Conservation (phyloP, 306 rosid species). For the Inga leiocalycina region DNA sequence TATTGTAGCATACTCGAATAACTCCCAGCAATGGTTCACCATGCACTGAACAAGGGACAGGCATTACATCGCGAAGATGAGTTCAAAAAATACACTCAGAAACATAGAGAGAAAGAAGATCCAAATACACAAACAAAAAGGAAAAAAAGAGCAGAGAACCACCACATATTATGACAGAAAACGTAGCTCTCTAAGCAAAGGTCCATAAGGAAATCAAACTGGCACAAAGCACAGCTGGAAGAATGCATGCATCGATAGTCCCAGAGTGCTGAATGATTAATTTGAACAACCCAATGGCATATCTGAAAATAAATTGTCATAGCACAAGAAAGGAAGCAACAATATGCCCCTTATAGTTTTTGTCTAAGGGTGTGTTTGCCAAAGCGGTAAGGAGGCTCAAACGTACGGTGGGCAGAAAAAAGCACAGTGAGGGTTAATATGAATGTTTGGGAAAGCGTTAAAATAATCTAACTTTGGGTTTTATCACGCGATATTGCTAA, state of each 20-base stretch:
- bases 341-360: background rate
- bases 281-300: constrained; percentile 19
- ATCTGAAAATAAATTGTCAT: background rate
- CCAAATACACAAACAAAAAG: constrained; percentile 10
- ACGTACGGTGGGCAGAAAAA: too few species aligned
- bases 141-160: constrained; percentile 19
- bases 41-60: constrained; percentile 68
- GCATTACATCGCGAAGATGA: constrained; percentile 22
- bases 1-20: constrained; percentile 96
- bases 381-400: too few species aligned
- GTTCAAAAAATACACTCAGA: constrained; percentile 7
- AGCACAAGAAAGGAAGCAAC: background rate
- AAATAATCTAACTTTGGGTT: too few species aligned
- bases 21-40: constrained; percentile 95
- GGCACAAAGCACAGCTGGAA: constrained; percentile 14
- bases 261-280: background rate
- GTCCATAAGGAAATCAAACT: constrained; percentile 17
- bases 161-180: constrained; percentile 26
- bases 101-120: constrained; percentile 11
- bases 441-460: too few species aligned
- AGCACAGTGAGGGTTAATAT: too few species aligned
- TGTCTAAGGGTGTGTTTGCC: background rate
- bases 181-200: constrained; percentile 27
- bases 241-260: background rate
- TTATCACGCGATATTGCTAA: too few species aligned